A percentile compares a stretch with the other conserved stretches of the same genome.
Evolutionary conservation across 208 protist genomes (phyloP).

Genomic region (Leishmania tropica): DNA sequence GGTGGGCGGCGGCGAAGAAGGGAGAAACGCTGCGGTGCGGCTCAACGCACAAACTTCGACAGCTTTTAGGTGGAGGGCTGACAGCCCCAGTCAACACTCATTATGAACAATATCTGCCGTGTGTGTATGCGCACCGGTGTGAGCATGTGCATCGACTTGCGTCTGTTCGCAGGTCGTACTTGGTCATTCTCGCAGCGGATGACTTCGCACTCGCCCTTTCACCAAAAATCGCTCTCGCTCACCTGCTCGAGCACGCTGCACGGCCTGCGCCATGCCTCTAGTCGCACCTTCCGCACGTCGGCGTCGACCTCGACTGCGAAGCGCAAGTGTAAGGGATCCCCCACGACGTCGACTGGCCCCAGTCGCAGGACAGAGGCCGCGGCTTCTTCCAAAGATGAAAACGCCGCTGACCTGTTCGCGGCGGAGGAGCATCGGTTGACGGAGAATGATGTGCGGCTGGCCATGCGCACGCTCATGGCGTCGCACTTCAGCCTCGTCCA

Average conservation of each 20-base stretch:
- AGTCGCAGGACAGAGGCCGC: background rate
- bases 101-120: background rate
- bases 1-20: background rate
- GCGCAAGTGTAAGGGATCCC: constrained; percentile 1
- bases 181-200: background rate
- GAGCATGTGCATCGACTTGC: constrained; percentile 1
- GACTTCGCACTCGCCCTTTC: background rate
- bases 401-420: background rate
- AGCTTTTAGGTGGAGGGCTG: background rate
- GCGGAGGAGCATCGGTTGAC: constrained; percentile 44
- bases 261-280: constrained; percentile 1
- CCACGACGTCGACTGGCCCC: background rate
- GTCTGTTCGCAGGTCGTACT: background rate
- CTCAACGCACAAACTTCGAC: background rate
- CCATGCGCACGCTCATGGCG: constrained; percentile 77
- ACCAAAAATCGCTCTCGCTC: background rate
- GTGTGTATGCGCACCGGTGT: background rate
- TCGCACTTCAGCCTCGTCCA: constrained; percentile 43
- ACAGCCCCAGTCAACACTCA: background rate
- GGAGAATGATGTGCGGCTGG: constrained; percentile 75
- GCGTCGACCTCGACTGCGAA: background rate
- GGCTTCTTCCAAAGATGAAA: background rate
- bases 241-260: constrained; percentile 1
- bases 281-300: background rate
- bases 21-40: background rate